These are phyloP conservation scores for Rhizopus microsporus DNA, from an alignment of 371 early-diverging fungal genomes.

Conservation along the genomic window DNA sequence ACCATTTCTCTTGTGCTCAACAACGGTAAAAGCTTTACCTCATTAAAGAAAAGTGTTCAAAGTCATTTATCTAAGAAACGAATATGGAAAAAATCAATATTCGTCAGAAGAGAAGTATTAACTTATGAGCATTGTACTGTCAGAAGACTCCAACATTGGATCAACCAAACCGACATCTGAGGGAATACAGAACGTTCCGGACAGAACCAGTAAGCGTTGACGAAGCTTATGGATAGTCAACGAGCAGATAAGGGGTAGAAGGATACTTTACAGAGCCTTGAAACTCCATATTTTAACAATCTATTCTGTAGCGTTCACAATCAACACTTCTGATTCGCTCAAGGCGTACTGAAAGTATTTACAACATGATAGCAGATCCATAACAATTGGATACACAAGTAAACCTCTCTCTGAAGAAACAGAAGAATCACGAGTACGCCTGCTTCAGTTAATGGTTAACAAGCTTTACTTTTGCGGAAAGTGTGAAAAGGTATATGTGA, in stretches of 20 bases:
- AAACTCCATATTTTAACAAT: conserved; percentile 21
- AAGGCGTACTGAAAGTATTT: conserved; percentile 29
- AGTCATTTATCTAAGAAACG: too few species aligned
- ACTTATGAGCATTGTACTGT: conserved; percentile 20
- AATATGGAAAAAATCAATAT: too few species aligned
- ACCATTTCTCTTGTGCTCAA: too few species aligned
- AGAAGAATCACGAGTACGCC: conserved; percentile 24
- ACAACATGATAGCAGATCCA: conserved; percentile 22
- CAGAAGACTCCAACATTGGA: conserved; percentile 25
- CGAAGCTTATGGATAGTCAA: conserved; percentile 19
- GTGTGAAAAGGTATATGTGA: conserved; percentile 30
- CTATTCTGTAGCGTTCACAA: conserved; percentile 20
- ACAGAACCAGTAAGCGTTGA: conserved; percentile 16
- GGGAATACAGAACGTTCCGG: conserved; percentile 16
- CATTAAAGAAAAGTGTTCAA: too few species aligned
- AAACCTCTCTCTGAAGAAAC: conserved; percentile 29
- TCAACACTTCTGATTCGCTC: conserved; percentile 25
- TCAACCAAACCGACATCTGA: conserved; percentile 21
- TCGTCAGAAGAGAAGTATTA: conserved; percentile 19
- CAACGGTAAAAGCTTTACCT: too few species aligned
- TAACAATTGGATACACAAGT: conserved; percentile 28
- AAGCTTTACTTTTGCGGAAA: conserved; percentile 26
- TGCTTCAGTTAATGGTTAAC: conserved; percentile 31
- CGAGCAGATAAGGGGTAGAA: conserved; percentile 15
- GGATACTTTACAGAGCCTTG: conserved; percentile 16